Percentiles rank a stretch among this genome's conserved stretches.
Evolutionary conservation across 805 yeast species (phyloP).

Genomic region (Kazachstania viticola): DNA sequence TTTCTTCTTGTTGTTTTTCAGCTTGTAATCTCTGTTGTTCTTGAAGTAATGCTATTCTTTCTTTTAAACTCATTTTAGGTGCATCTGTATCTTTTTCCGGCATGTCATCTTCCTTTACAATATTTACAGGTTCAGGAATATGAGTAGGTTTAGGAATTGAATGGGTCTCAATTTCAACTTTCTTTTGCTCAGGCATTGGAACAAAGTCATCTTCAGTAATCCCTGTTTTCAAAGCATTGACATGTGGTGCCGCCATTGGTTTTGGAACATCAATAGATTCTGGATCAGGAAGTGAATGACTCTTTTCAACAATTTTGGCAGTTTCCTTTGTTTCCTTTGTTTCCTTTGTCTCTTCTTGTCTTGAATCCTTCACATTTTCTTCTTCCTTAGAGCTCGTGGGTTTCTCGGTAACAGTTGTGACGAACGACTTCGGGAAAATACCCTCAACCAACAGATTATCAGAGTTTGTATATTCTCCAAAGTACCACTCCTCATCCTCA

Average conservation of each 20-base stretch:
- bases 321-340: background rate
- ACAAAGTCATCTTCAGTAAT: slow-evolving; percentile 7
- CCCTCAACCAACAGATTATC: slow-evolving; percentile 39
- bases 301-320: background rate
- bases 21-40: slow-evolving; percentile 73
- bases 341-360: background rate
- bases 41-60: slow-evolving; percentile 75
- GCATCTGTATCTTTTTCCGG: slow-evolving; percentile 34
- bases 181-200: slow-evolving; percentile 6
- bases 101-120: slow-evolving; percentile 2
- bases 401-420: slow-evolving; percentile 26
- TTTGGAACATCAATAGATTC: slow-evolving; percentile 1
- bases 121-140: slow-evolving; percentile 5
- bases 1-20: slow-evolving; percentile 54
- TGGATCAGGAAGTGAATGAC: slow-evolving; percentile 1
- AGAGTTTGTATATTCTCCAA: slow-evolving; percentile 45
- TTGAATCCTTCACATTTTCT: background rate
- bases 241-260: background rate
- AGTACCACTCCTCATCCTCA: slow-evolving; percentile 89
- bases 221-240: slow-evolving; percentile 1
- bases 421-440: slow-evolving; percentile 82
- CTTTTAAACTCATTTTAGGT: slow-evolving; percentile 75
- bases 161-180: slow-evolving; percentile 4
- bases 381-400: background rate
- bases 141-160: background rate